A percentile compares a stretch with the other conserved stretches of the same genome.
Evolutionary conservation across 305 asterid genomes (phyloP).

Genomic region (Fraxinus sp.): DNA sequence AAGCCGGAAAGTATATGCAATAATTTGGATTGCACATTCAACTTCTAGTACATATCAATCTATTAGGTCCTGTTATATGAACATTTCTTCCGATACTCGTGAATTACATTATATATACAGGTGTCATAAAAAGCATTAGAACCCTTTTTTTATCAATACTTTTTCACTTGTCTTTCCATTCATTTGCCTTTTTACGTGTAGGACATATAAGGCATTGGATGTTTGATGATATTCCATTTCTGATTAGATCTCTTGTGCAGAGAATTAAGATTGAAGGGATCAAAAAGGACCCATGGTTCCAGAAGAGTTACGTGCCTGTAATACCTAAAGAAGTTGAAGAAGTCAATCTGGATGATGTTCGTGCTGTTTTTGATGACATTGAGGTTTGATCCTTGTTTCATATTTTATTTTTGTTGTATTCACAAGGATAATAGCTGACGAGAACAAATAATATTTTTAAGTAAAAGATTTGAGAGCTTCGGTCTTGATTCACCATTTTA

Average conservation of each 20-base stretch:
- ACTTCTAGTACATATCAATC: neutral
- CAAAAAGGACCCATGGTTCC: slow-evolving; percentile 75
- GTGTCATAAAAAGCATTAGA: neutral
- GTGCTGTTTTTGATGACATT: slow-evolving; percentile 85
- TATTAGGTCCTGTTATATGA: slow-evolving; percentile 3
- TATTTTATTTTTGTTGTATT: slow-evolving; percentile 2
- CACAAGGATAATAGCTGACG: neutral
- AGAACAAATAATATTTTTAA: neutral
- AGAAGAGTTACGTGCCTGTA: slow-evolving; percentile 59
- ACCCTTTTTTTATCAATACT: neutral
- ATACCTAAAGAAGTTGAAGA: slow-evolving; percentile 64
- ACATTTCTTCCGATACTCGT: neutral
- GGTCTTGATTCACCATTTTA: slow-evolving; percentile 4
- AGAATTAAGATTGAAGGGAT: slow-evolving; percentile 76
- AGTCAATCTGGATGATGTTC: slow-evolving; percentile 83
- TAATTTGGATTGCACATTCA: neutral
- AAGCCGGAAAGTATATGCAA: neutral
- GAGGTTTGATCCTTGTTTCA: slow-evolving; percentile 48
- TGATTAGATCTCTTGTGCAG: slow-evolving; percentile 46
- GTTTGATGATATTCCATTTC: slow-evolving; percentile 18
- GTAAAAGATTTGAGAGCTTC: neutral
- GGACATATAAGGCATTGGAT: neutral
- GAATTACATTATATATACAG: neutral
- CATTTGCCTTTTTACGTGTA: slow-evolving; percentile 9
- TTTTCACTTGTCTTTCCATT: neutral